A percentile compares a stretch with the other conserved stretches of the same genome.
These are phyloP conservation scores for Alternaria solani DNA, from an alignment of 2,329 filamentous ascomycete genomes.

Conservation along the genomic window DNA sequence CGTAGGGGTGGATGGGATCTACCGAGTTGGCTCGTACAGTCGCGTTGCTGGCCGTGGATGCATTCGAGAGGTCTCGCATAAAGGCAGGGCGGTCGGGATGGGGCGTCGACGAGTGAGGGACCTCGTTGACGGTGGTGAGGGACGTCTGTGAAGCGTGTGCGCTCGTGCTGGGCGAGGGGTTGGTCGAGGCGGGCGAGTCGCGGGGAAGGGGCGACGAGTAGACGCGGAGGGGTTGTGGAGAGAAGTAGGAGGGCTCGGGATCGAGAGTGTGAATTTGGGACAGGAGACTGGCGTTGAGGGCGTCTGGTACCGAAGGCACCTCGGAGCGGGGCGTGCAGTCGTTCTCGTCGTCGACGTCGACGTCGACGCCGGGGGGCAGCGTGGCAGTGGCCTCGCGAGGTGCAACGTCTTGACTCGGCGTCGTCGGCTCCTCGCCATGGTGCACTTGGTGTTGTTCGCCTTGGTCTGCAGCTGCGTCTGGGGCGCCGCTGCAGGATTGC, in stretches of 20 bases:
- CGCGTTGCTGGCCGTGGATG: conserved; percentile 53
- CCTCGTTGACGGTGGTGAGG: conserved; percentile 22
- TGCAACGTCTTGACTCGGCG: conserved; percentile 16
- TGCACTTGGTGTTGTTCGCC: neutral
- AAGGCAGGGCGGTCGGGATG: conserved; percentile 48
- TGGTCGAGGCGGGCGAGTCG: conserved; percentile 39
- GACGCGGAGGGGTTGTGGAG: conserved; percentile 49
- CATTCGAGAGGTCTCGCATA: conserved; percentile 53
- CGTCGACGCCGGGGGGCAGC: neutral
- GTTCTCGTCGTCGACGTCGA: conserved; percentile 32
- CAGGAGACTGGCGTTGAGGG: conserved; percentile 29
- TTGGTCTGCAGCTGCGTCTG: conserved; percentile 16
- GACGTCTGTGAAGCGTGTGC: conserved; percentile 38
- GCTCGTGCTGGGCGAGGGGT: conserved; percentile 44
- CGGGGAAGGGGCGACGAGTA: conserved; percentile 43
- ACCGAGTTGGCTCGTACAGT: conserved; percentile 50
- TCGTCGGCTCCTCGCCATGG: conserved; percentile 16
- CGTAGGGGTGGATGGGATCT: conserved; percentile 31
- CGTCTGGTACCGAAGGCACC: conserved; percentile 44
- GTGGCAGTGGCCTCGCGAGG: neutral
- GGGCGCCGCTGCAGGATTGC: conserved; percentile 35
- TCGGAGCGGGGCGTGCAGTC: conserved; percentile 54
- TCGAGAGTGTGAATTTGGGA: conserved; percentile 31
- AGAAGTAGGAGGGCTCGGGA: conserved; percentile 50
- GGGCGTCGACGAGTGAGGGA: conserved; percentile 21